Conservation (phyloP, 805 yeast species). For the Wickerhamomyces bovis region DNA sequence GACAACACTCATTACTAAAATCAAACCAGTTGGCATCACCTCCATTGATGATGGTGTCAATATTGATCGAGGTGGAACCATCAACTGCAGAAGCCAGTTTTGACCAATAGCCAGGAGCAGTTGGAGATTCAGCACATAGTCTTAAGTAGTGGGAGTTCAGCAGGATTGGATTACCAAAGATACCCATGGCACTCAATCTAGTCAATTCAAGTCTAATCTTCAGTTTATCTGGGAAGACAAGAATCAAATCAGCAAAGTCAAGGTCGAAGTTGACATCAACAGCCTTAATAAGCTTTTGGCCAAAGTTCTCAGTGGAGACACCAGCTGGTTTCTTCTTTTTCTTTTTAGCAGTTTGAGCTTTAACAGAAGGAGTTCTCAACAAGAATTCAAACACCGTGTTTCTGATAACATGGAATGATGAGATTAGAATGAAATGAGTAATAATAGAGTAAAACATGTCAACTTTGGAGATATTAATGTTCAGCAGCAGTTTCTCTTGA, state of each 20-base stretch:
- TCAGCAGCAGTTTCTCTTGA: conserved; percentile 20
- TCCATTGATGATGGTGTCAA: conserved; percentile 27
- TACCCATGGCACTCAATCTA: conserved; percentile 18
- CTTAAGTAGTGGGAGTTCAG: conserved; percentile 32
- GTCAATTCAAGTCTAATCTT: conserved; percentile 41
- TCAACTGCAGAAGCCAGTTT: conserved; percentile 38
- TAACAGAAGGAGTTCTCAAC: conserved; percentile 14
- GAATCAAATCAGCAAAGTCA: conserved; percentile 21
- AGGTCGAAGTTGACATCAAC: conserved; percentile 19
- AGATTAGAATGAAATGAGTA: conserved; percentile 39
- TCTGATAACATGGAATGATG: conserved; percentile 39
- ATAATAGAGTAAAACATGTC: conserved; percentile 34
- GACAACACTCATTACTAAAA: conserved; percentile 35
- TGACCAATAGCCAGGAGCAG: conserved; percentile 40
- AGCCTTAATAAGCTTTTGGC: conserved; percentile 16
- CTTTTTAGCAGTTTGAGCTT: conserved; percentile 10
- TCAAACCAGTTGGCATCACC: conserved; percentile 29
- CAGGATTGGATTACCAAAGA: conserved; percentile 17
- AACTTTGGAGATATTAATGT: conserved; percentile 22
- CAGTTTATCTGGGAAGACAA: conserved; percentile 43
- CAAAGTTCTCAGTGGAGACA: conserved; percentile 10
- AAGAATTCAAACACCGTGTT: conserved; percentile 30
- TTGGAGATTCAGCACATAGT: conserved; percentile 48
- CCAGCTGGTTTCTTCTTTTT: conserved; percentile 12
- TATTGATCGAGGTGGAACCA: conserved; percentile 21